These are phyloP conservation scores for Geranomyces michiganensis DNA, from an alignment of 192 early-diverging fungal species.

Conservation along the genomic window DNA sequence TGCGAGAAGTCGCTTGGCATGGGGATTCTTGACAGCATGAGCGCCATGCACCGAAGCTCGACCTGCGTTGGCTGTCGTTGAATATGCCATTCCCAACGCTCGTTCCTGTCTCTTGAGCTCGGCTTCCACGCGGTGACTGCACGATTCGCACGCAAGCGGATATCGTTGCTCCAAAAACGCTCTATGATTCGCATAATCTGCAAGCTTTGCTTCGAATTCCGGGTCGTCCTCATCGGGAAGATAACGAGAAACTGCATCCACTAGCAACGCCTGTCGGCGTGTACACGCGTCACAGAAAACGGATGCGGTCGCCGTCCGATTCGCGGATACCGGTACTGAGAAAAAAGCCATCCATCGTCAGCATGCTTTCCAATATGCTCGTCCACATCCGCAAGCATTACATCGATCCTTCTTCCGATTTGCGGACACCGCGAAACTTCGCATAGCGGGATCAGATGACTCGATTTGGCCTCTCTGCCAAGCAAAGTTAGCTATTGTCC, in stretches of 20 bases:
- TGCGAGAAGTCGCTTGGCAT: too few species aligned
- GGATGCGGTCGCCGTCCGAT: too few species aligned
- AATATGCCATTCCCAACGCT: not conserved
- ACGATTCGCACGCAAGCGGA: slow-evolving; percentile 15
- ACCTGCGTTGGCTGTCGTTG: not conserved
- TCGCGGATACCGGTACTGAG: too few species aligned
- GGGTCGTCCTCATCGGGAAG: slow-evolving; percentile 29
- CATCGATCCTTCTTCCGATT: too few species aligned
- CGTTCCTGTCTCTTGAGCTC: slow-evolving; percentile 14
- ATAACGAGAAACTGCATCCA: slow-evolving; percentile 13
- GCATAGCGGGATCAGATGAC: slow-evolving; percentile 22
- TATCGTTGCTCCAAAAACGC: slow-evolving; percentile 11
- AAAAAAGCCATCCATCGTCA: too few species aligned
- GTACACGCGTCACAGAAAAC: slow-evolving; percentile 23
- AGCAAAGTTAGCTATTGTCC: not conserved
- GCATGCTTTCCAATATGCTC: too few species aligned
- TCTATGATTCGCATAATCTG: not conserved
- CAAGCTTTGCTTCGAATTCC: slow-evolving; percentile 6
- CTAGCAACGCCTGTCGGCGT: slow-evolving; percentile 10
- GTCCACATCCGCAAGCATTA: too few species aligned
- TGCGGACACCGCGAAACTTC: not conserved
- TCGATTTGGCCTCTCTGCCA: slow-evolving; percentile 14
- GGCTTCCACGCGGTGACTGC: slow-evolving; percentile 7
- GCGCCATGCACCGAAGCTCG: not conserved
- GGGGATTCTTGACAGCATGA: not conserved